Percentiles rank a stretch among this genome's conserved stretches.
Evolutionary conservation across 257 asterid genomes (phyloP).

Genomic region (Marsdenia floribunda): DNA sequence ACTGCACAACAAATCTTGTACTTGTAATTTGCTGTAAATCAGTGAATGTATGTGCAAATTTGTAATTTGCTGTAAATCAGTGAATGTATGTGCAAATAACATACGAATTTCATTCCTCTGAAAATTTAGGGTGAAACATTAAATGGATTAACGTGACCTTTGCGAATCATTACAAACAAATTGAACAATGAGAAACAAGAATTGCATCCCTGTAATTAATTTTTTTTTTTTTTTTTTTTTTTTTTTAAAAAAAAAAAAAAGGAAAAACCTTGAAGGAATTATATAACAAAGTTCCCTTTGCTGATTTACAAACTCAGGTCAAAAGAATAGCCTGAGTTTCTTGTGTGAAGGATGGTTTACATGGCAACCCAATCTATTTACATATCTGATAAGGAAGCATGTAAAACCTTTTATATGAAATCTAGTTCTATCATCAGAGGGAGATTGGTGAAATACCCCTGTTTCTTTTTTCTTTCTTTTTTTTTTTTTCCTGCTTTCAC

Average conservation of each 20-base stretch:
- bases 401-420: neutral
- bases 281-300: neutral
- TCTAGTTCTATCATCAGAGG: neutral
- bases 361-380: constrained; percentile 24
- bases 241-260: too few relatives aligned
- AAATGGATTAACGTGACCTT: neutral
- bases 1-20: too few relatives aligned
- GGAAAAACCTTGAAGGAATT: neutral
- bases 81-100: too few relatives aligned
- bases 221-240: too few relatives aligned
- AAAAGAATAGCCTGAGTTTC: neutral
- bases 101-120: too few relatives aligned
- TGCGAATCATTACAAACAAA: neutral
- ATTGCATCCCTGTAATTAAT: neutral
- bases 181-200: neutral
- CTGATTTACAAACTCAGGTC: constrained; percentile 8
- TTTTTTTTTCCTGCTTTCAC: neutral
- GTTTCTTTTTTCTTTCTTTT: neutral
- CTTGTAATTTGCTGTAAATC: too few relatives aligned
- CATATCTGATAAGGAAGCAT: constrained; percentile 11
- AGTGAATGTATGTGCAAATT: too few relatives aligned
- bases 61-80: too few relatives aligned
- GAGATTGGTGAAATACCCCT: neutral
- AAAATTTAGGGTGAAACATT: too few relatives aligned
- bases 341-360: constrained; percentile 28